Evolutionary conservation across 768 basidiomycete genomes (phyloP), one percentile per base, ranked within the genome.

Genomic region (Mycena rosella): DNA sequence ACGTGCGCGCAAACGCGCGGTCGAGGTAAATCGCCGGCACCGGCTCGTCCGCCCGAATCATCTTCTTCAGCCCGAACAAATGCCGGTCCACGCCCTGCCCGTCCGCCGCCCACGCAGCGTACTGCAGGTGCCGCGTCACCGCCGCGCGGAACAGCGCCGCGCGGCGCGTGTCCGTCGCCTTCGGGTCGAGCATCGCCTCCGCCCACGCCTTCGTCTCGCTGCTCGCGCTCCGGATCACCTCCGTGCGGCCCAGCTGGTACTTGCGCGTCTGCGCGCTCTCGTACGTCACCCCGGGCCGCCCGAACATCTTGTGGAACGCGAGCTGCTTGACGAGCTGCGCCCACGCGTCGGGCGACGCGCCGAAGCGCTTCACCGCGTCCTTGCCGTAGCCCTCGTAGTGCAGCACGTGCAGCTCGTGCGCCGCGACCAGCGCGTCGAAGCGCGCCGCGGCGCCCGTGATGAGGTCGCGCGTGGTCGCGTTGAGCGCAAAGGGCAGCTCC

Each of bases 61-160:
- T 81, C 83, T 90, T 92, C 83, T 94, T 96, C 72, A 99, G 81
- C 10, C 96, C 98, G 78, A 96, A 98, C 66, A 99, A 82, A 79
- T 99, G 98, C 36, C 97, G 86, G 79, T 99, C 97, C 24, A 99
- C 95, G 49, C 96, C 98, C 78, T 94, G 91, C 1, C 93, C 98
- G 67, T 97, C 94, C 2, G 96, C 94, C 0, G 97, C 96, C 93
- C 95, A 96, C 2, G 86, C 83, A 3, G 92, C 88, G 76, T 98
- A 98, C 78, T 93, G 87, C 72, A 94, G 83, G 80, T 99, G 98
- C 22, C 96, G 84, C n/a, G 83, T 78, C 1, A 89, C 90, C 0
- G 98, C 98, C 10, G 81, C 82, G 61, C 88, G 85, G 84, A 98
- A 95, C 36, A 96, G 84, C 40, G 78, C 78, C 2, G 88, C 86